Conservation (phyloP, 805 yeast species). For the Metschnikowia gelsemii region DNA sequence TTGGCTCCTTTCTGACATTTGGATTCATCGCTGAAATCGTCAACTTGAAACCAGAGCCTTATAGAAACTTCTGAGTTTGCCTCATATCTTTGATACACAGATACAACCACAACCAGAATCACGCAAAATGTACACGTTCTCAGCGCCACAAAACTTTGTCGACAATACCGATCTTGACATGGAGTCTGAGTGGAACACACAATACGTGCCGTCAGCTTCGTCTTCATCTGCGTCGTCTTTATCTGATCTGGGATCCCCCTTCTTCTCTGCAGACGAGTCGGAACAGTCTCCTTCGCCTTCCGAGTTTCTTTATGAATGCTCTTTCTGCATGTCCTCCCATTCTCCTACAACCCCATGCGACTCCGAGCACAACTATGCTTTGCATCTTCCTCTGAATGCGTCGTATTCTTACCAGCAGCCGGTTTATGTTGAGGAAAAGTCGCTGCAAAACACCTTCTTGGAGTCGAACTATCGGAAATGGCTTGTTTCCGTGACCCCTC, state of each 20-base stretch:
- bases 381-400: conserved; percentile 18
- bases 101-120: not conserved
- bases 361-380: conserved; percentile 13
- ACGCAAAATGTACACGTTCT: conserved; percentile 15
- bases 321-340: conserved; percentile 20
- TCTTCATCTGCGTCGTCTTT: too few species aligned
- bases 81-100: not conserved
- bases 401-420: conserved; percentile 14
- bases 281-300: conserved; percentile 13
- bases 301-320: conserved; percentile 21
- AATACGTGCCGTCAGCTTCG: conserved; percentile 18
- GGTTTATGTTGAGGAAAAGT: conserved; percentile 13
- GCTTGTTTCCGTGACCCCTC: conserved; percentile 23
- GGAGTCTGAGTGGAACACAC: conserved; percentile 25
- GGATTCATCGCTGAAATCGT: too few species aligned
- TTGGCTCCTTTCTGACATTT: too few species aligned
- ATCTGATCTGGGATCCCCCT: conserved; percentile 6
- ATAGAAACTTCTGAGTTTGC: too few species aligned
- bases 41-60: too few species aligned
- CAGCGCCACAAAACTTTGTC: conserved; percentile 19
- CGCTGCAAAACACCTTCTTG: conserved; percentile 15
- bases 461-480: conserved; percentile 24
- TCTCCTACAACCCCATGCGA: conserved; percentile 19
- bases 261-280: conserved; percentile 9
- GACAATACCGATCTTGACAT: conserved; percentile 21